A percentile compares a stretch with the other conserved stretches of the same genome.
Conservation (phyloP, 768 basidiomycete genomes). For the Lactarius indigo region DNA sequence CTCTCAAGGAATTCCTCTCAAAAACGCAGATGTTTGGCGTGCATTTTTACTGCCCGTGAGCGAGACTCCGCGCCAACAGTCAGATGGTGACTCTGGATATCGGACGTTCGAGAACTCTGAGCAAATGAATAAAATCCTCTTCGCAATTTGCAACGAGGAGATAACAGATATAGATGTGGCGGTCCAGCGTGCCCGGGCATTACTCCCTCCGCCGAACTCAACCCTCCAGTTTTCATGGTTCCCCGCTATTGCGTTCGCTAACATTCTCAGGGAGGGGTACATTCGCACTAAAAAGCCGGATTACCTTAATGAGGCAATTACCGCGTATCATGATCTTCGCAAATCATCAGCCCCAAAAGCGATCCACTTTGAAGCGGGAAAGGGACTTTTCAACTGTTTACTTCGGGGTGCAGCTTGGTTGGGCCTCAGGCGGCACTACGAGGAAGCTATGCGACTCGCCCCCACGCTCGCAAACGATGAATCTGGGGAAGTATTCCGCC, state of each 20-base stretch:
- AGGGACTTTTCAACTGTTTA: too few relatives aligned
- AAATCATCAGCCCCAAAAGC: too few relatives aligned
- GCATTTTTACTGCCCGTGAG: too few relatives aligned
- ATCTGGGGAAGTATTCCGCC: not conserved
- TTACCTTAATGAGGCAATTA: not conserved
- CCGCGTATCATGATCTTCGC: not conserved
- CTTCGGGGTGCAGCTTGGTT: too few relatives aligned
- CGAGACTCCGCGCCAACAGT: too few relatives aligned
- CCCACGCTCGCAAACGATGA: not conserved
- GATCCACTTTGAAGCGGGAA: too few relatives aligned
- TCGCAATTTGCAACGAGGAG: not conserved
- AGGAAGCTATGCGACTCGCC: not conserved
- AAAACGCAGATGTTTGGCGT: too few relatives aligned
- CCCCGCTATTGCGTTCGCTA: accelerated
- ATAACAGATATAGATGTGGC: not conserved
- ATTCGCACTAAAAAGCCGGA: not conserved
- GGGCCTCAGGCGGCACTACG: not conserved
- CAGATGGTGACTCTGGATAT: too few relatives aligned
- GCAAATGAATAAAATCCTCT: not conserved
- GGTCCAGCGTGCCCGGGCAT: not conserved
- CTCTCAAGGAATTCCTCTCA: too few relatives aligned
- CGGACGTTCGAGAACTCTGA: too few relatives aligned
- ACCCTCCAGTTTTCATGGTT: not conserved
- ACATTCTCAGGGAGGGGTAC: not conserved
- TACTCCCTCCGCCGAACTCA: not conserved